phyloP scores from a whole-genome alignment of 2,329 filamentous ascomycete species.

The Penicillium italicum region DNA sequence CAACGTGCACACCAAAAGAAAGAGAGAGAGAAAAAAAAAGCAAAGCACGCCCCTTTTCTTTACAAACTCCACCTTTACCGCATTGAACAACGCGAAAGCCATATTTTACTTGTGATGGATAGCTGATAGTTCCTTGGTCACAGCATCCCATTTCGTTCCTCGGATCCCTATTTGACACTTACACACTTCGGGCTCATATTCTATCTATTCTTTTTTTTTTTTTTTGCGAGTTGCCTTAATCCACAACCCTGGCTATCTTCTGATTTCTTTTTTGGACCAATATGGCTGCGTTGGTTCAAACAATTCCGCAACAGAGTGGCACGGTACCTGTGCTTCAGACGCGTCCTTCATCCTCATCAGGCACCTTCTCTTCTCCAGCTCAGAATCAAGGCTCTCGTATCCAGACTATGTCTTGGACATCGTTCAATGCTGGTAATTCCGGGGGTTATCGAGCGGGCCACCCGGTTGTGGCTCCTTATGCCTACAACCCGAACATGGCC shows the following conservation, averaged over 20 bases:
- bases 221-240: constrained; percentile 7
- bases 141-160: constrained; percentile 20
- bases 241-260: constrained; percentile 22
- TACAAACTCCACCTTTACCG: constrained; percentile 1
- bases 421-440: constrained; percentile 40
- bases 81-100: constrained; percentile 1
- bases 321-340: constrained; percentile 73
- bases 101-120: constrained; percentile 9
- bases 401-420: constrained; percentile 40
- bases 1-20: constrained; percentile 5
- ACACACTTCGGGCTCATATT: background rate
- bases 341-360: constrained; percentile 62
- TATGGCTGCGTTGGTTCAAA: constrained; percentile 84
- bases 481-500: constrained; percentile 68
- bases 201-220: constrained; percentile 6
- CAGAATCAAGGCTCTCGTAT: constrained; percentile 38
- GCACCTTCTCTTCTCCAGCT: constrained; percentile 47
- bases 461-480: constrained; percentile 71
- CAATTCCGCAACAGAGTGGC: constrained; percentile 70
- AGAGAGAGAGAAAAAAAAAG: constrained; percentile 7
- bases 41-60: constrained; percentile 4
- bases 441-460: constrained; percentile 49
- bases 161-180: constrained; percentile 20
- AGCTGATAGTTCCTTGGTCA: constrained; percentile 24
- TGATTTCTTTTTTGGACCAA: constrained; percentile 38